These are phyloP conservation scores for Puccinia hordei DNA, from an alignment of 1,284 basidiomycete genomes.

Conservation along the genomic window DNA sequence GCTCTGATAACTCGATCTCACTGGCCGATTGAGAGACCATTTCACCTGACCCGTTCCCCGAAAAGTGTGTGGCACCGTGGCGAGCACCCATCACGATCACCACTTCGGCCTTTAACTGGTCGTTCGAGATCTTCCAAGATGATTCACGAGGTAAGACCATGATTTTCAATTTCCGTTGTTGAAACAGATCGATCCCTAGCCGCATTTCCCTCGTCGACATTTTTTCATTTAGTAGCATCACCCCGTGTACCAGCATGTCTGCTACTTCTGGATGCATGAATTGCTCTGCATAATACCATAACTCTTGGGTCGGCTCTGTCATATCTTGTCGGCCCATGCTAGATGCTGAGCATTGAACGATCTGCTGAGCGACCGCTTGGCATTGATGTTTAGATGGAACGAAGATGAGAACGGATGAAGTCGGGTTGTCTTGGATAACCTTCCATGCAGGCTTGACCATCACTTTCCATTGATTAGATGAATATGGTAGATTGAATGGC, in stretches of 20 bases:
- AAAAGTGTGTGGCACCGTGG: conserved; percentile 59
- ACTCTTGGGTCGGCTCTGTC: conserved; percentile 51
- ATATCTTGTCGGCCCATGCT: conserved; percentile 60
- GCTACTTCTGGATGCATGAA: conserved; percentile 70
- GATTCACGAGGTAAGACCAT: conserved; percentile 79
- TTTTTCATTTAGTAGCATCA: conserved; percentile 82
- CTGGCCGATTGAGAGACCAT: conserved; percentile 54
- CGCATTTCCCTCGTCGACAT: conserved; percentile 72
- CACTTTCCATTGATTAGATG: conserved; percentile 80
- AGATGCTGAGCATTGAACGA: conserved; percentile 84
- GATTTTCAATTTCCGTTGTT: conserved; percentile 76
- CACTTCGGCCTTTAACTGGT: conserved; percentile 75
- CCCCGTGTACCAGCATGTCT: conserved; percentile 81
- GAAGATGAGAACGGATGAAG: conserved; percentile 75
- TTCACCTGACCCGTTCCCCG: conserved; percentile 22
- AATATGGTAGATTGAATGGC: conserved; percentile 83
- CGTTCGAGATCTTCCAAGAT: conserved; percentile 68
- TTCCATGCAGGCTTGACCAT: conserved; percentile 88
- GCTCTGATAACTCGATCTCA: conserved; percentile 53
- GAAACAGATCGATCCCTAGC: conserved; percentile 79
- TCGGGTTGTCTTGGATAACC: conserved; percentile 59
- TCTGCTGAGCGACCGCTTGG: conserved; percentile 73
- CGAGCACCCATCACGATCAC: conserved; percentile 93
- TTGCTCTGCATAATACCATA: conserved; percentile 67
- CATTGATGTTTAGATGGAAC: conserved; percentile 85